Conservation (phyloP, 495 filamentous ascomycete species). For the Aspergillus baeticus region DNA sequence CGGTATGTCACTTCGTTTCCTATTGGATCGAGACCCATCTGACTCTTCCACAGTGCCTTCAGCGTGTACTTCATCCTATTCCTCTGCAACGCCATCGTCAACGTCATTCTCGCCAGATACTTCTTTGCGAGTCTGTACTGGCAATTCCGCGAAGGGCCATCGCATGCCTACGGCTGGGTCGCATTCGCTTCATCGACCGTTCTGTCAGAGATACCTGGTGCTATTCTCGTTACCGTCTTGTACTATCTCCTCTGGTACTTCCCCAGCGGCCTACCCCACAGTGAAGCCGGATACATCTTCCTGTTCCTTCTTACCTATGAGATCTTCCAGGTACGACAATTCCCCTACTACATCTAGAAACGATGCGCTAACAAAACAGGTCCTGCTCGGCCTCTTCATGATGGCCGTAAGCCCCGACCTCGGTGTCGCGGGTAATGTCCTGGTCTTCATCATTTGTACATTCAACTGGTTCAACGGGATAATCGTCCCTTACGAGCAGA, state of each 20-base stretch:
- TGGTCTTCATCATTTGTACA: constrained; percentile 7
- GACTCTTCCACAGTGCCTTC: not conserved
- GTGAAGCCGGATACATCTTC: not conserved
- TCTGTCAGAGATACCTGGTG: not conserved
- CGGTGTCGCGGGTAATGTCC: not conserved
- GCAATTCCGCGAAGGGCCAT: constrained; percentile 7
- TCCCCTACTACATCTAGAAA: not conserved
- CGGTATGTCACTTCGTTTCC: not conserved
- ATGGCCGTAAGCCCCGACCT: constrained; percentile 5
- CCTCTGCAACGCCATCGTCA: constrained; percentile 6
- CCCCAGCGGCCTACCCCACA: not conserved
- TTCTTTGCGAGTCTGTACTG: constrained; percentile 7
- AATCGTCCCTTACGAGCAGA: not conserved
- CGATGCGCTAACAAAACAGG: not conserved
- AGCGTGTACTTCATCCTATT: constrained; percentile 5
- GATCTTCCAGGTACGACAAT: not conserved
- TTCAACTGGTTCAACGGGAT: constrained; percentile 10
- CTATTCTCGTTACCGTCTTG: not conserved
- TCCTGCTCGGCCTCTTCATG: constrained; percentile 2
- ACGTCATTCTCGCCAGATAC: constrained; percentile 1
- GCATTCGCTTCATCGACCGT: not conserved
- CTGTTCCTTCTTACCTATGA: constrained; percentile 1
- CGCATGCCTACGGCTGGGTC: constrained; percentile 3
- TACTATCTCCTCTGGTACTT: constrained; percentile 5
- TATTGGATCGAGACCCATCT: not conserved